Evolutionary conservation across 208 protist genomes (phyloP), one percentile per base, ranked within the genome.

Genomic region (Trypanosoma vivax): DNA sequence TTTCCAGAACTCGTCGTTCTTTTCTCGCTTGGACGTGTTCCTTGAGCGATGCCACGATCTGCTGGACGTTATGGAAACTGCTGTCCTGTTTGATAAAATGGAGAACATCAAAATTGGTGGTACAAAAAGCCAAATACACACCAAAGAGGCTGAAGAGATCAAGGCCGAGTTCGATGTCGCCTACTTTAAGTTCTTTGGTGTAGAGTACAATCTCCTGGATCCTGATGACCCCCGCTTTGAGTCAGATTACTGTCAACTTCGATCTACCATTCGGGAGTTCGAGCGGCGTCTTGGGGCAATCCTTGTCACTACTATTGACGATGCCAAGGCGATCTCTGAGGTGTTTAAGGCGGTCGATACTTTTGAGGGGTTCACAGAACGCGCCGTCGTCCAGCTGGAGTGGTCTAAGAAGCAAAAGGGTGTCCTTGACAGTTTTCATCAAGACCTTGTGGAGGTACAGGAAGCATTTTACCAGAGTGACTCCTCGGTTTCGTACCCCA

Each of bases 291-390:
- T 99, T 13, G 88, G 87, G 16, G 73, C 80, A 13, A 94, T 99
- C 34, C 70, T 99, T 9, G 79, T 91, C 27, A 83, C 83, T 27
- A 86, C 79, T 29, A 96, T 98, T 60, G 94, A 98, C 48, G 95
- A 98, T 49, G 86, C 86, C 38, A 80, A 70, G 43, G 96, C 95
- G 10, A 87, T 98, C 47, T 81, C 86, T 2, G 81, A 90, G 51
- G 76, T 95, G 11, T 97, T 99, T 67, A 97, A 97, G 59, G 83
- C 97, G 1, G 88, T 99, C 3, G 97, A 98, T 62, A 92, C 89
- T 9, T 99, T 98, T 67, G 95, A 98, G 38, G 90, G 81, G 29
- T 90, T 98, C 57, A 88, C 96, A 10, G 89, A 97, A 29, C 87
- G 95, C 42, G 80, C 86, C 21, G 83, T 86, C 19, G 90, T 98